Evolutionary conservation across 1,139 yeast genomes (phyloP), one percentile per base, ranked within the genome.

Genomic region (Taphrina confusa): DNA sequence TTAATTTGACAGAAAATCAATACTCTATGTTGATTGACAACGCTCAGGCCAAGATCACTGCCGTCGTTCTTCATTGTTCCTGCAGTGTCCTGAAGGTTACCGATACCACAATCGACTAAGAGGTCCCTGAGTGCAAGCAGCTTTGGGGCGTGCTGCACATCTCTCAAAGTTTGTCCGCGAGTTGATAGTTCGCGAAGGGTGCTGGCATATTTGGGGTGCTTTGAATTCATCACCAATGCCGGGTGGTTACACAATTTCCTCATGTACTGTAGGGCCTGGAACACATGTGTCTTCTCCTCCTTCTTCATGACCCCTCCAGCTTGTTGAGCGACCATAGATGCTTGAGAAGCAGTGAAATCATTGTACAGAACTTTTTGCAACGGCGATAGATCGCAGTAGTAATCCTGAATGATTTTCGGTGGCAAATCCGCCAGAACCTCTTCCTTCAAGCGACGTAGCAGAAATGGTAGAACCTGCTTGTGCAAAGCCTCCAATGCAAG

Each of bases 191-290:
- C 84, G 37, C 76, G 74, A 61, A 76, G 77, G 18, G 89, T 88
- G 68, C 83, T 86, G 2, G 75, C 74, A 68, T 78, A 86, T 71
- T 89, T 90, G 1, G 98, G 98, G 74, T 90, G 97, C 63, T 81
- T 81, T 12, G 87, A 83, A 27, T 88, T 82, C 62, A 91, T 75
- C n/a, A 94, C 97, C 65, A 94, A 80, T 2, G 96, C 87, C 5
- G 98, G 98, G 73, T 92, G 98, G 70, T 94, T 94, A 76, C 98
- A 94, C 61, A 94, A 77, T 72, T 94, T 94, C 66, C 98, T 81
- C 97, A 94, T 90, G 71, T 94, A 94, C 72, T 94, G 97, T 67
- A 94, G 79, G 0, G 96, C 97, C 72, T 92, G 98, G 84, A 94
- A 94, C 63, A 94, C 90, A 71, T 94, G 98, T 61, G 91, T 90